A percentile compares a stretch with the other conserved stretches of the same genome.
These are phyloP conservation scores for Gentiana straminea DNA, from an alignment of 257 asterid species.

Conservation along the genomic window DNA sequence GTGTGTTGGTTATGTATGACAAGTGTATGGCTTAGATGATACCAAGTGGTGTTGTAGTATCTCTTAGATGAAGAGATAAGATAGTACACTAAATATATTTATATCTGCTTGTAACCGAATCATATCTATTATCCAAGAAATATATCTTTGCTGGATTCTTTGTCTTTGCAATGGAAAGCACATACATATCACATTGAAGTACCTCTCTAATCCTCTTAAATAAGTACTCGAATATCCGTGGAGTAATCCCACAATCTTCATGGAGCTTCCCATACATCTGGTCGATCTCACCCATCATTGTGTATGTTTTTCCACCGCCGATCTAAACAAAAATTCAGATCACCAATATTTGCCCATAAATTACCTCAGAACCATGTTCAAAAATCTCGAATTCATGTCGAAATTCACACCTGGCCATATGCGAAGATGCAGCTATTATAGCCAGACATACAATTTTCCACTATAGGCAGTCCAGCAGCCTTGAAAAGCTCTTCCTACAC, in stretches of 20 bases:
- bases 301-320: constrained; percentile 83
- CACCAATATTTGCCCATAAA: constrained; percentile 1
- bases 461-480: constrained; percentile 86
- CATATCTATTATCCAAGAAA: too few relatives aligned
- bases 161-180: constrained; percentile 1
- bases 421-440: constrained; percentile 95
- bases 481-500: constrained; percentile 59
- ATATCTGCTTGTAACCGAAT: too few relatives aligned
- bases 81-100: too few relatives aligned
- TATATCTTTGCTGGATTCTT: too few relatives aligned
- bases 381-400: constrained; percentile 29
- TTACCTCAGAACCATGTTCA: neutral
- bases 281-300: constrained; percentile 81
- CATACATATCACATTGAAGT: constrained; percentile 4
- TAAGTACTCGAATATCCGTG: constrained; percentile 65
- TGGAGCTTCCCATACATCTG: constrained; percentile 40
- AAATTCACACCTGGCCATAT: constrained; percentile 58
- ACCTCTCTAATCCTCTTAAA: constrained; percentile 73
- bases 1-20: too few relatives aligned
- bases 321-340: constrained; percentile 35
- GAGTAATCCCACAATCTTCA: constrained; percentile 69
- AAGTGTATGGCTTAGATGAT: too few relatives aligned
- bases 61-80: too few relatives aligned
- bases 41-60: too few relatives aligned
- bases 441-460: constrained; percentile 89